Base-by-base conservation (phyloP, 2,329 filamentous ascomycete genomes). In the Aspergillus pseudonomiae region DNA sequence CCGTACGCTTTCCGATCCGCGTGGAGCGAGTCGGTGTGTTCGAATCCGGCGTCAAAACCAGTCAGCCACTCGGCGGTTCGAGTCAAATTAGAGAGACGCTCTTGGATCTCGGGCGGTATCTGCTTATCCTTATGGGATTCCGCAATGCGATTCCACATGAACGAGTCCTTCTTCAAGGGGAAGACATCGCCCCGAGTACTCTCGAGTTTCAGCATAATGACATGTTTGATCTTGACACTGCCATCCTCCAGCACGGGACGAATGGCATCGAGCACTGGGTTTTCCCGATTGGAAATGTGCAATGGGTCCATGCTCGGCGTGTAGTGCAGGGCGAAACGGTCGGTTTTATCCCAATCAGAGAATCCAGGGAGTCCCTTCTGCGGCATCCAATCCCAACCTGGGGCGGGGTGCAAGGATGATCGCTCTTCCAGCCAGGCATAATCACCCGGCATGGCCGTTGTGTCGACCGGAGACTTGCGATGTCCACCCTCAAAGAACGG, bases 141-240 rank as follows among this genome's bases (percentile, higher is more conserved):
- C 65, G 75, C 78, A 21, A 82, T 77, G 54, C 66, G 72, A 16
- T 75, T 61, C 61, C 67, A 70, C 41, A 79, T 64, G 6, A 77
- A 78, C 1, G 75, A 71, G 61, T 79, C 79, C 43, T 81, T 81
- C 12, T 68, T 68, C 30, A 83, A 67, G 0, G 81, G 81, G 30
- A 83, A 83, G 3, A 83, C 76, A 57, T 83, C 81, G 4, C 78
- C 78, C 24, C 81, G 75, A 0, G 80, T 82, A 50, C 80, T 82
- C 60, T 83, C 81, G 2, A 83, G 71, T n/a, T 80, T 75, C 2
- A 83, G 60, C n/a, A 82, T 64, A 14, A 83, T 68, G 5, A 83
- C 72, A 61, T 83, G 80, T 55, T 80, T 80, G 60, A 83, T 78
- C 11, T 75, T 74, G 7, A 81, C 68, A 16, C 66, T 63, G 4